Evolutionary conservation across 805 yeast genomes (phyloP).

Genomic region (Candida ascalaphidarum): DNA sequence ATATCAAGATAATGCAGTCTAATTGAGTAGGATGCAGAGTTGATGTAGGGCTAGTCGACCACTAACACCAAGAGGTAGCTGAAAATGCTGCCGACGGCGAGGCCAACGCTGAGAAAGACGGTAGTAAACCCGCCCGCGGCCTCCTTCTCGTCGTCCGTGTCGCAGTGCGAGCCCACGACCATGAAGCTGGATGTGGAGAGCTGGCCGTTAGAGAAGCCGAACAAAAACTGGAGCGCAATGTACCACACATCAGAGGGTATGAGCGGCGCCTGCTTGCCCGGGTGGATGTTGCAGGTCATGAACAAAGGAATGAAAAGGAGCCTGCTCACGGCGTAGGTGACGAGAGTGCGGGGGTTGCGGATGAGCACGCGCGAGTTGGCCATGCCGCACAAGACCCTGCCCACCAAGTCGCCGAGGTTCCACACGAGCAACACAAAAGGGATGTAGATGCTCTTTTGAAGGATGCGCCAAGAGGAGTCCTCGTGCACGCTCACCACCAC

Average conservation of each 20-base stretch:
- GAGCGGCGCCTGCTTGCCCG: slow-evolving; percentile 21
- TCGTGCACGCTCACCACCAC: slow-evolving; percentile 41
- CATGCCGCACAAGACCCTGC: slow-evolving; percentile 59
- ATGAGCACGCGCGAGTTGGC: slow-evolving; percentile 22
- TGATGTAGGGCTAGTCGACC: no score
- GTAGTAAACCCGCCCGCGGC: slow-evolving; percentile 95
- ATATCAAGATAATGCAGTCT: no score
- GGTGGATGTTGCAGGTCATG: slow-evolving; percentile 54
- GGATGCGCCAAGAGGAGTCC: slow-evolving; percentile 26
- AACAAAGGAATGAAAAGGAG: slow-evolving; percentile 62
- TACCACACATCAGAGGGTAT: slow-evolving; percentile 59
- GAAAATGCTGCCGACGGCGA: slow-evolving; percentile 68
- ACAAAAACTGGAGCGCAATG: slow-evolving; percentile 58
- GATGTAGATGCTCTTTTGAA: slow-evolving; percentile 40
- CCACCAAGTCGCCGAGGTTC: slow-evolving; percentile 84
- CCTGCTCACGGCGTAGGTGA: slow-evolving; percentile 50
- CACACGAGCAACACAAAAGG: slow-evolving; percentile 79
- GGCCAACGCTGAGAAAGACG: slow-evolving; percentile 67
- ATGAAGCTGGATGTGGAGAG: slow-evolving; percentile 72
- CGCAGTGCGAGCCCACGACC: slow-evolving; percentile 54
- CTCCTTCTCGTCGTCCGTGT: slow-evolving; percentile 60
- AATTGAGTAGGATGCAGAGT: no score
- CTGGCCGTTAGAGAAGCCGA: slow-evolving; percentile 88
- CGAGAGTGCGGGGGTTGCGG: slow-evolving; percentile 31
- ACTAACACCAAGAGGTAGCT: slow-evolving; percentile 57